A percentile compares a stretch with the other conserved stretches of the same genome.
Conservation (phyloP, 306 rosid genomes). For the Vicia villosa region DNA sequence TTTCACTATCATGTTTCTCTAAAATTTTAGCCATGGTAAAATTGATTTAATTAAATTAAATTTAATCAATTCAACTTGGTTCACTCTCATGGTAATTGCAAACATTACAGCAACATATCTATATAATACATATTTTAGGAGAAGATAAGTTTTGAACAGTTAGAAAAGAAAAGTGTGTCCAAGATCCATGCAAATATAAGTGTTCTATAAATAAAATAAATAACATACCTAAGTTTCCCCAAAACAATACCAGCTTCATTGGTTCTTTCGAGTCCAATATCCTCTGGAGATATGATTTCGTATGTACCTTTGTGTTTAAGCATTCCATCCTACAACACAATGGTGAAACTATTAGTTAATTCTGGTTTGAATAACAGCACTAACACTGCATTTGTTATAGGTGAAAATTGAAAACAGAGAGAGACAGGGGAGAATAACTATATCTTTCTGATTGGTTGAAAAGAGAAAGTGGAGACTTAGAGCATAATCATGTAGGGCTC, state of each 20-base stretch:
- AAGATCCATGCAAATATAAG: slow-evolving; percentile 25
- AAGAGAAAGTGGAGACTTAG: neutral
- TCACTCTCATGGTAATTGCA: slow-evolving; percentile 15
- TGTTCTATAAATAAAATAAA: slow-evolving; percentile 9
- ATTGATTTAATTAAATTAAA: neutral
- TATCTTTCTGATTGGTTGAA: neutral
- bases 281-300: slow-evolving; percentile 95
- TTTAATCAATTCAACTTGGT: slow-evolving; percentile 7
- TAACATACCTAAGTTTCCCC: slow-evolving; percentile 91
- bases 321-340: slow-evolving; percentile 86
- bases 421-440: neutral
- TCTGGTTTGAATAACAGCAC: slow-evolving; percentile 11
- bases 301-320: slow-evolving; percentile 91
- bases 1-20: neutral
- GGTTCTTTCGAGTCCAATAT: slow-evolving; percentile 77
- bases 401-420: neutral
- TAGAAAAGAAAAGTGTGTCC: neutral
- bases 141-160: slow-evolving; percentile 17
- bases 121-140: slow-evolving; percentile 15
- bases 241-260: slow-evolving; percentile 95
- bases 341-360: slow-evolving; percentile 17
- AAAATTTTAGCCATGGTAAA: slow-evolving; percentile 1
- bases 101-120: neutral
- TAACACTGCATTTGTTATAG: slow-evolving; percentile 1
- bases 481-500: slow-evolving; percentile 5